phyloP scores from a whole-genome alignment of 352 stramenopile genomes.

The Phytophthora melonis region DNA sequence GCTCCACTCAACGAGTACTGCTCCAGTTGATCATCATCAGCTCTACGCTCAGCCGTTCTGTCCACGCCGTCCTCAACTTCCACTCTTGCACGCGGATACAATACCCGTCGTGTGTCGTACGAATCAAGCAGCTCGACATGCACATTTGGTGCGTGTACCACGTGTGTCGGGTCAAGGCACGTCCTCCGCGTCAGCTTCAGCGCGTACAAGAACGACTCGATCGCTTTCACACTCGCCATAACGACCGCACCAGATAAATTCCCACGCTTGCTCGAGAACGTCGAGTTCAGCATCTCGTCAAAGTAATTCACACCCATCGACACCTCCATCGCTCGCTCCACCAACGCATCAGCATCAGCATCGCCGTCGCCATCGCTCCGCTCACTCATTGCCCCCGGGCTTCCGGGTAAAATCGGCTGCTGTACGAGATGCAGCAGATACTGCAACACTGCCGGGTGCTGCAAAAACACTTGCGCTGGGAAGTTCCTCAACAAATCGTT shows the following conservation, averaged over 20 bases:
- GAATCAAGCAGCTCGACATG: constrained; percentile 35
- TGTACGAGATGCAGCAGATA: constrained; percentile 73
- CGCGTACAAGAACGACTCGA: constrained; percentile 68
- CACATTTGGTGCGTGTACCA: constrained; percentile 41
- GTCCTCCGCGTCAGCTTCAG: constrained; percentile 39
- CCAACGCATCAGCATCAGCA: neutral
- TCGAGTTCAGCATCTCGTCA: constrained; percentile 54
- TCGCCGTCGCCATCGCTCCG: neutral
- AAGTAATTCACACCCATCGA: constrained; percentile 80
- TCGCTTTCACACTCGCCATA: constrained; percentile 66
- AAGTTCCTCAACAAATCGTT: constrained; percentile 72
- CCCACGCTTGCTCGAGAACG: constrained; percentile 60
- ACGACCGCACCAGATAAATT: constrained; percentile 58
- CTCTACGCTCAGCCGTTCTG: neutral
- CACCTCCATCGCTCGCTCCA: constrained; percentile 42
- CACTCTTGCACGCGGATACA: constrained; percentile 46
- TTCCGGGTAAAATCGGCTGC: constrained; percentile 59
- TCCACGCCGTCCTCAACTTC: constrained; percentile 8
- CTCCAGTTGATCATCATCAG: constrained; percentile 13
- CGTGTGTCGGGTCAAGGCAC: constrained; percentile 58
- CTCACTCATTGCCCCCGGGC: neutral
- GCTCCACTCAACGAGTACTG: constrained; percentile 56
- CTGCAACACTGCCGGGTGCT: constrained; percentile 63
- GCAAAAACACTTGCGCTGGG: constrained; percentile 73
- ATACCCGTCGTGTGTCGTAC: constrained; percentile 39